phyloP scores from a whole-genome alignment of 2,329 filamentous ascomycete genomes.

The Xylariaceae sp. region DNA sequence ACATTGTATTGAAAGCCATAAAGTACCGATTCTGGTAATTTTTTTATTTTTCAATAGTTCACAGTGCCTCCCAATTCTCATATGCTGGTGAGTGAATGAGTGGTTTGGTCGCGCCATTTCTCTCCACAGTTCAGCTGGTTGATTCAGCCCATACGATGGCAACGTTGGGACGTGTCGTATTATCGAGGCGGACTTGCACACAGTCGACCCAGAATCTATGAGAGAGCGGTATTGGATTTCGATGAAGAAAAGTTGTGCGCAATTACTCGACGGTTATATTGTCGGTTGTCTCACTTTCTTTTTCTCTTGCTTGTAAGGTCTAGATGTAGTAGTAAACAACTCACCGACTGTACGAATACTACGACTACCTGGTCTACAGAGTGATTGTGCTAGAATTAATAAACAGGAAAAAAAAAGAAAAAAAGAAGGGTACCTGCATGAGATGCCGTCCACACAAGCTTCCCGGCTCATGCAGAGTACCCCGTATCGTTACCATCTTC shows the following conservation, averaged over 20 bases:
- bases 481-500: too few species aligned
- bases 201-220: neutral
- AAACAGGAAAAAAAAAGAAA: neutral
- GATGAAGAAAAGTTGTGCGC: conserved; percentile 2
- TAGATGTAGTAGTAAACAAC: too few species aligned
- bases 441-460: too few species aligned
- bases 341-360: too few species aligned
- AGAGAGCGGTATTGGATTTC: conserved; percentile 3
- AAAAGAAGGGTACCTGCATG: neutral
- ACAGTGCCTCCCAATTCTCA: neutral
- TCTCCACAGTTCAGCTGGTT: conserved; percentile 15
- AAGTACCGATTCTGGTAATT: too few species aligned
- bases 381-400: neutral
- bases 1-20: neutral
- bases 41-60: neutral
- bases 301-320: neutral
- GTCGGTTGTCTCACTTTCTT: neutral
- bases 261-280: neutral
- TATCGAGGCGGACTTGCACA: neutral
- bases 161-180: conserved; percentile 2
- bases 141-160: conserved; percentile 6
- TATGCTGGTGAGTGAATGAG: neutral
- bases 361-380: neutral
- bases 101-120: conserved; percentile 11
- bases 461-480: too few species aligned